Percentiles rank a stretch among this genome's conserved stretches.
These are phyloP conservation scores for Paspalum notatum DNA, from an alignment of 176 grass and related monocot species.

Conservation along the genomic window DNA sequence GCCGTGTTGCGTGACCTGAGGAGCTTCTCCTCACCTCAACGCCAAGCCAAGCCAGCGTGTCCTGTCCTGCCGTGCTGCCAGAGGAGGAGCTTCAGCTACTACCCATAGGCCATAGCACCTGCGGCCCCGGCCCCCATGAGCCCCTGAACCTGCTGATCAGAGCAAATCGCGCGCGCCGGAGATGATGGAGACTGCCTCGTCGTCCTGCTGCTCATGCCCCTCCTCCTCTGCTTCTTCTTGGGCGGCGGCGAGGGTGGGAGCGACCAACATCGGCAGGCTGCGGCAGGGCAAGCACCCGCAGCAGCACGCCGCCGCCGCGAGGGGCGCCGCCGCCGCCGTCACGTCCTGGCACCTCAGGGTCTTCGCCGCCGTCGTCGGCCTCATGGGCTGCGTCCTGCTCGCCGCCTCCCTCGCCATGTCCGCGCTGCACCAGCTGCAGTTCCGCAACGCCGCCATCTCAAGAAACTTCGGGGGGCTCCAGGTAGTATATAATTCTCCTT, in stretches of 20 bases:
- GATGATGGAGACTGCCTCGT: constrained; percentile 20
- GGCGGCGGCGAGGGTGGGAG: constrained; percentile 1
- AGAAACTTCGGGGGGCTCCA: constrained; percentile 53
- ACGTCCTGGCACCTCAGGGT: constrained; percentile 67
- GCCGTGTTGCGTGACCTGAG: constrained; percentile 29
- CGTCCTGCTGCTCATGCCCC: neutral
- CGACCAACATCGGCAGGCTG: constrained; percentile 53
- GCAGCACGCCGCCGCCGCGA: neutral
- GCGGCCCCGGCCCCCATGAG: too few species aligned
- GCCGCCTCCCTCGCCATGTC: constrained; percentile 78
- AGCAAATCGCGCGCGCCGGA: neutral
- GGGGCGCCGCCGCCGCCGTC: constrained; percentile 1
- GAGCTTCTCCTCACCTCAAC: constrained; percentile 9
- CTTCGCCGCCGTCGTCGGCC: constrained; percentile 52
- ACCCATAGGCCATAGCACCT: neutral
- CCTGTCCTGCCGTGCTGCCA: neutral
- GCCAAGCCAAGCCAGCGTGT: neutral
- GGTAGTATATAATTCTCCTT: constrained; percentile 36
- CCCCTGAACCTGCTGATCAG: constrained; percentile 3
- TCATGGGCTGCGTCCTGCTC: constrained; percentile 74
- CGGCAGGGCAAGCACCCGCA: constrained; percentile 51
- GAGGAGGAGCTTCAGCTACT: too few species aligned
- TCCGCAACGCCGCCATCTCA: constrained; percentile 41
- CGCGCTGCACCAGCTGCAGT: constrained; percentile 70
- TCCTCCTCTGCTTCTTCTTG: neutral